Evolutionary conservation across 2,329 filamentous ascomycete species (phyloP), one percentile per base, ranked within the genome.

Genomic region (Phaeosphaeriaceae sp.): DNA sequence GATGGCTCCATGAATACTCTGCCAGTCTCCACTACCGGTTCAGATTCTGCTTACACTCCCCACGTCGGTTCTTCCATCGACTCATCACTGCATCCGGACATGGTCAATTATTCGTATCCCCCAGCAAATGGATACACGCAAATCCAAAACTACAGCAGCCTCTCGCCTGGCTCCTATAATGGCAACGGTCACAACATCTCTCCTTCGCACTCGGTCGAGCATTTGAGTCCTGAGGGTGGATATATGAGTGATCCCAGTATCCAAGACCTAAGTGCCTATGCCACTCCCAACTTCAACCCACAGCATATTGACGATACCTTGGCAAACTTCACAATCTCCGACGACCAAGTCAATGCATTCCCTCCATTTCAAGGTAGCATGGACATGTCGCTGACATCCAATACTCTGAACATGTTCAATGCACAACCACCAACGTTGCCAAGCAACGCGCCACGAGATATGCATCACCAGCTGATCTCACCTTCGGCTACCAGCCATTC

Each of bases 121-220:
- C 71, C 68, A 40, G 60, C 66, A 43, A 69, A 73, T 62, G 42
- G 43, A 17, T 73, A 71, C 54, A 63, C 64, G 52, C 72, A 71
- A 46, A 46, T 61, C 30, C 67, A 71, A 43, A 72, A 64, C 49
- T 72, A 75, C 60, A 61, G 58, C 60, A 61, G 58, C 55, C 65
- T 77, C 9, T 75, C 74, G 3, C 72, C 74, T 43, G 64, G 58
- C 46, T 61, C 64, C 17, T 71, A 73, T 55, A 72, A 66, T 59
- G 67, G 66, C 50, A 68, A 69, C 55, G 72, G 69, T 30, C 70
- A 73, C 42, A 74, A 67, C 52, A 64, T 74, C 35, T 79, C 77
- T 8, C 77, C 77, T 23, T 75, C 75, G 26, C 72, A 74, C 55
- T 78, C 77, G n/a, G 68, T 73, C 55, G 77, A 78, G 35, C 71